Conservation (phyloP, 2,329 filamentous ascomycete genomes). For the Alternaria infectoria region DNA sequence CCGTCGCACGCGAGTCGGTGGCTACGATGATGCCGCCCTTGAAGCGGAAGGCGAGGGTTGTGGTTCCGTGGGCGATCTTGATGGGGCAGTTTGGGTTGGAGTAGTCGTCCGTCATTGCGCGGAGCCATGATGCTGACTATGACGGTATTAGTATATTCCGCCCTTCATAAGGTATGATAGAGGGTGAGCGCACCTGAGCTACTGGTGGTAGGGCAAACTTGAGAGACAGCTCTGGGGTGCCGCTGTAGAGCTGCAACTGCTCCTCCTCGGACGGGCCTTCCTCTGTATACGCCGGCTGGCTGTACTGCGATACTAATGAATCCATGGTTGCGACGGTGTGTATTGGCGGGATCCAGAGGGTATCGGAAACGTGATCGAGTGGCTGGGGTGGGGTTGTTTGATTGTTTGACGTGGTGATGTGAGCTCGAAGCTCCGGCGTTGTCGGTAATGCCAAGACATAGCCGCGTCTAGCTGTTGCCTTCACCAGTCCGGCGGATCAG, state of each 20-base stretch:
- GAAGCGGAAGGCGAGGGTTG: conserved; percentile 96
- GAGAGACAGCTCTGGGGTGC: conserved; percentile 78
- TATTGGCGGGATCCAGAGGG: conserved; percentile 6
- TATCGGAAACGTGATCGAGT: conserved; percentile 8
- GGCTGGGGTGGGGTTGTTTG: conserved; percentile 19
- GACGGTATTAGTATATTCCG: conserved; percentile 6
- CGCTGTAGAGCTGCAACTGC: conserved; percentile 71
- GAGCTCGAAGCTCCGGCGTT: conserved; percentile 18
- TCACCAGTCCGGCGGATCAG: not conserved
- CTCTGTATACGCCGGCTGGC: conserved; percentile 74
- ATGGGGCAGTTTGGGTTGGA: conserved; percentile 97
- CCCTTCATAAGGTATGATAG: not conserved
- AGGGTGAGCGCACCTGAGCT: conserved; percentile 68
- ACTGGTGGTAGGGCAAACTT: conserved; percentile 96
- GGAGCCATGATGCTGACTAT: conserved; percentile 91
- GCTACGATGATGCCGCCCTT: conserved; percentile 98
- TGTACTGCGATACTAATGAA: conserved; percentile 90
- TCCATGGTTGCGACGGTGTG: conserved; percentile 68
- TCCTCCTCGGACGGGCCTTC: conserved; percentile 77
- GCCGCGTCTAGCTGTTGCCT: conserved; percentile 19
- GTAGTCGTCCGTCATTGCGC: conserved; percentile 95
- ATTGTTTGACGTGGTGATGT: conserved; percentile 26
- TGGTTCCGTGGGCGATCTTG: conserved; percentile 99
- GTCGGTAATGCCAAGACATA: conserved; percentile 18
- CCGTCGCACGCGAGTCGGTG: conserved; percentile 95